Conservation (phyloP, 2,329 filamentous ascomycete genomes). For the Calonectria naviculata region DNA sequence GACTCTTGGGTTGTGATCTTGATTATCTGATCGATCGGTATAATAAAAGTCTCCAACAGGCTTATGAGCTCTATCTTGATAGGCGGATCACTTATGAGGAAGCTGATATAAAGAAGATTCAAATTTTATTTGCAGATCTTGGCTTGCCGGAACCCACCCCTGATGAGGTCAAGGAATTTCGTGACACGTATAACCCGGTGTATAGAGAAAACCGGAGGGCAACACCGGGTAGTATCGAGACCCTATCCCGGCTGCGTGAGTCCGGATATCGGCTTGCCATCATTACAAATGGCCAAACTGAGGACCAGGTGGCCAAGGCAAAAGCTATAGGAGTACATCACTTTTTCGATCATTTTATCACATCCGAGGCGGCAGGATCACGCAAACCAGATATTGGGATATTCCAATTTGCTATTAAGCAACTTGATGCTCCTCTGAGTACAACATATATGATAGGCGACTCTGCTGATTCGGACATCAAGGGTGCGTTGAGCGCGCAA, state of each 20-base stretch:
- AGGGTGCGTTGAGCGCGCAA: conserved; percentile 10
- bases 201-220: conserved; percentile 14
- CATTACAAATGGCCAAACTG: conserved; percentile 8
- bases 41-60: not conserved
- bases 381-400: conserved; percentile 11
- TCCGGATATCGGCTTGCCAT: conserved; percentile 9
- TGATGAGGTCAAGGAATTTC: not conserved
- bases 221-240: not conserved
- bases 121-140: not conserved
- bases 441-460: conserved; percentile 22
- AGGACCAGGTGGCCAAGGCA: conserved; percentile 9
- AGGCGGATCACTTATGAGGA: not conserved
- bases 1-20: rapidly evolving
- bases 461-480: conserved; percentile 12
- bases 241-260: not conserved
- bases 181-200: not conserved
- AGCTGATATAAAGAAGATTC: not conserved
- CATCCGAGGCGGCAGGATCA: conserved; percentile 13
- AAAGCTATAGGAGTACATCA: conserved; percentile 10
- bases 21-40: not conserved
- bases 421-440: not conserved
- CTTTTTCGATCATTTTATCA: conserved; percentile 16
- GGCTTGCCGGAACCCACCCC: not conserved
- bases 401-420: conserved; percentile 7
- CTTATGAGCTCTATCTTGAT: conserved; percentile 7